Conservation (phyloP, 2,329 filamentous ascomycete genomes). For the Phyllosticta citriasiana region DNA sequence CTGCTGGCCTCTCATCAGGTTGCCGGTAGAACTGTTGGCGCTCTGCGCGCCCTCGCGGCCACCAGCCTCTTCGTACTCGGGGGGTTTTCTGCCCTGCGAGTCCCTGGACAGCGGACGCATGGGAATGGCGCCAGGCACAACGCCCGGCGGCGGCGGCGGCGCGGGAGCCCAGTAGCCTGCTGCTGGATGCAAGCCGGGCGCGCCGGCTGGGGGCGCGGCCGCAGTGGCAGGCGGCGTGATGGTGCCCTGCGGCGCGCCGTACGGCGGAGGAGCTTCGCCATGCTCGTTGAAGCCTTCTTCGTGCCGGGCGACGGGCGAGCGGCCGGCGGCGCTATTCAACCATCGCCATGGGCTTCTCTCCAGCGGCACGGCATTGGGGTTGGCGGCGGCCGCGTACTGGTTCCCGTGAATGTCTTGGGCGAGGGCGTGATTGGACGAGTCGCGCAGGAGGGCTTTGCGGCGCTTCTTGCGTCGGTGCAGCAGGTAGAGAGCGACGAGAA, state of each 20-base stretch:
- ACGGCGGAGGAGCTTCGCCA: conserved; percentile 57
- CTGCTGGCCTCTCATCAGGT: not conserved
- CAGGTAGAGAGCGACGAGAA: conserved; percentile 34
- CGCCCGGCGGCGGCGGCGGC: not conserved
- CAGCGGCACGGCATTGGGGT: conserved; percentile 13
- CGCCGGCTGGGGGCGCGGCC: not conserved
- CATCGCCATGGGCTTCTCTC: conserved; percentile 13
- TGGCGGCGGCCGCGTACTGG: conserved; percentile 15
- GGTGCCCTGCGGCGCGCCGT: conserved; percentile 27
- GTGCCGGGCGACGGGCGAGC: conserved; percentile 14
- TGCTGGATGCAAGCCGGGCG: conserved; percentile 10
- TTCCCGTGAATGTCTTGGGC: conserved; percentile 27
- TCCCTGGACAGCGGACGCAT: conserved; percentile 29
- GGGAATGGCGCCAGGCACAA: conserved; percentile 21
- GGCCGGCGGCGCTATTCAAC: conserved; percentile 17
- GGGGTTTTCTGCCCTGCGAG: conserved; percentile 26
- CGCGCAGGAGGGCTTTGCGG: conserved; percentile 17
- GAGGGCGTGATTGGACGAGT: conserved; percentile 24
- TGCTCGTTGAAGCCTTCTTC: conserved; percentile 54
- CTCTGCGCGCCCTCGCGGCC: not conserved
- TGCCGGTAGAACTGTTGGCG: conserved; percentile 5
- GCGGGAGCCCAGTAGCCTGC: not conserved
- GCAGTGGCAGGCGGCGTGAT: not conserved
- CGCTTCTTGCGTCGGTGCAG: conserved; percentile 34
- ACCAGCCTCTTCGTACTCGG: conserved; percentile 27